Evolutionary conservation across 441 rosid species (phyloP).

Genomic region (Populus hybrid): DNA sequence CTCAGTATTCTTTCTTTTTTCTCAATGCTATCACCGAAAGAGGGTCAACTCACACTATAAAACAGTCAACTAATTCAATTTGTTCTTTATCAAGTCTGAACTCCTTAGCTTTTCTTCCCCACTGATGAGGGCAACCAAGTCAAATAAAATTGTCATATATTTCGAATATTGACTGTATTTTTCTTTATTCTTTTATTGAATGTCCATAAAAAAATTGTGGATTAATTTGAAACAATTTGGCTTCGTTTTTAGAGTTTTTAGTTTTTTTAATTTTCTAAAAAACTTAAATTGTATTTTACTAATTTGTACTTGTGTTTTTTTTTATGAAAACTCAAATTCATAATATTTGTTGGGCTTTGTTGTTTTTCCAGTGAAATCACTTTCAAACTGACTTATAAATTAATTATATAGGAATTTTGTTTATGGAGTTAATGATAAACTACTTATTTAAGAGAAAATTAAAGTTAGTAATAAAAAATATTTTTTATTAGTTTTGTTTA

Average conservation of each 20-base stretch:
- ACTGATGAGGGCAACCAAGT: neutral
- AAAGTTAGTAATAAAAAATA: too few relatives aligned
- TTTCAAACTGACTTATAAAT: neutral
- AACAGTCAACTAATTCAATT: neutral
- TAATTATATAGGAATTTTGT: neutral
- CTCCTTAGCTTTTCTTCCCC: neutral
- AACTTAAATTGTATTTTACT: too few relatives aligned
- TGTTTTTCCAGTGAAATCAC: neutral
- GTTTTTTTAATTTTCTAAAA: neutral
- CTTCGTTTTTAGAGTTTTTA: neutral
- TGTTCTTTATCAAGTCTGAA: neutral
- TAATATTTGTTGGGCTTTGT: neutral
- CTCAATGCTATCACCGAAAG: neutral
- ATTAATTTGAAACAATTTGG: neutral
- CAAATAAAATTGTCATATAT: neutral
- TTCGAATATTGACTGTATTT: too few relatives aligned
- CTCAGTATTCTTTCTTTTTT: neutral
- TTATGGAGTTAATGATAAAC: neutral
- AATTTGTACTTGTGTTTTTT: too few relatives aligned
- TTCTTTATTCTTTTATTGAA: neutral
- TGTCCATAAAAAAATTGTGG: neutral
- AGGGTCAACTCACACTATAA: neutral
- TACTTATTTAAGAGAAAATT: too few relatives aligned
- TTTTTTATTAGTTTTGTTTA: too few relatives aligned
- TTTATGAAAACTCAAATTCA: neutral